A percentile compares a stretch with the other conserved stretches of the same genome.
phyloP scores from a whole-genome alignment of 202 grass and related monocot species.

The Carex arenaria region DNA sequence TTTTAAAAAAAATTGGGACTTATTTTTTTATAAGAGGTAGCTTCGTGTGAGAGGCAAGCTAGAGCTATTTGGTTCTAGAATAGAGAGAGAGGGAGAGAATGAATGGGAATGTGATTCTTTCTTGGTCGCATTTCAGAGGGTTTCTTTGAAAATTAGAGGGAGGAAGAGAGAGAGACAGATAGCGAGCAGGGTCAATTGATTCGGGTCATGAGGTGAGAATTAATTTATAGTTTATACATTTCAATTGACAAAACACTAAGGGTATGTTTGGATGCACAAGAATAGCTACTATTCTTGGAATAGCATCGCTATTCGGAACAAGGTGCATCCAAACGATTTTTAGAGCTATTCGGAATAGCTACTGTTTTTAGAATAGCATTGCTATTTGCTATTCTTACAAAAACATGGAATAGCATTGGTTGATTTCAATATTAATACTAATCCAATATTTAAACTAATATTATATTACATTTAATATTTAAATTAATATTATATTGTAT shows the following conservation, averaged over 20 bases:
- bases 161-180: background rate
- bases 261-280: no score
- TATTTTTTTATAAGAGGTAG: background rate
- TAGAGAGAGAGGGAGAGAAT: background rate
- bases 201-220: background rate
- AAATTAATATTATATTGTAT: no score
- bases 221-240: slow-evolving; percentile 11
- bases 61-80: slow-evolving; percentile 15
- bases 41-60: slow-evolving; percentile 22
- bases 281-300: no score
- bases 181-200: slow-evolving; percentile 6
- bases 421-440: no score
- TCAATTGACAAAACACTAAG: background rate
- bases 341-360: no score
- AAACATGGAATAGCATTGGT: no score
- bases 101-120: slow-evolving; percentile 12
- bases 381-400: no score
- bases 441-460: no score
- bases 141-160: slow-evolving; percentile 8
- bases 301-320: no score
- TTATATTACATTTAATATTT: no score
- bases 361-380: no score
- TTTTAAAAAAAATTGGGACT: background rate
- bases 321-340: no score
- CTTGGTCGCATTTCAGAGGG: slow-evolving; percentile 16